phyloP scores from a whole-genome alignment of 345 rosid genomes.

The Eucalyptus pauciflora region DNA sequence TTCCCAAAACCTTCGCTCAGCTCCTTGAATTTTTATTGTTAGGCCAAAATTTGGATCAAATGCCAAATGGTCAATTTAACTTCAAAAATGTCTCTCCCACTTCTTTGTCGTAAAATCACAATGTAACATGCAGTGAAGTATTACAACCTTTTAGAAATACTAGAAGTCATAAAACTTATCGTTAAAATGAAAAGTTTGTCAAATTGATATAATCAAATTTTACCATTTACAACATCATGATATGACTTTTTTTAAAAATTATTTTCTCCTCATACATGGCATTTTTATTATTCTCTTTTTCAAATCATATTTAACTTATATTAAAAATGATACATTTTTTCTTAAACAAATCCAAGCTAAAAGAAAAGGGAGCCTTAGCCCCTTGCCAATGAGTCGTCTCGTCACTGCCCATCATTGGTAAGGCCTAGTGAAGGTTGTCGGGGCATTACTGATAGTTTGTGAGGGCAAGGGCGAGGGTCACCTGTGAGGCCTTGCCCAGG shows the following conservation, averaged over 20 bases:
- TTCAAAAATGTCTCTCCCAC: neutral
- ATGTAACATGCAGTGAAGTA: fast-evolving
- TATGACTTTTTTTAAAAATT: too few species aligned
- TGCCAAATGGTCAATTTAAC: neutral
- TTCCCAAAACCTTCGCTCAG: neutral
- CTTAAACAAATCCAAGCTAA: neutral
- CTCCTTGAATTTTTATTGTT: neutral
- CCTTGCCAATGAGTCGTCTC: neutral
- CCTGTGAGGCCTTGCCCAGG: neutral
- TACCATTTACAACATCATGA: too few species aligned
- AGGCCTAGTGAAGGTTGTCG: neutral
- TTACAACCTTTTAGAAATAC: neutral
- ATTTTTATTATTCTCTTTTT: neutral
- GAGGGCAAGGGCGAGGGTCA: neutral
- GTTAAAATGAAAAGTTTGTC: neutral
- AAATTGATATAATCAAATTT: neutral
- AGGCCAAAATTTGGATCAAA: neutral
- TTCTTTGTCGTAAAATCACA: fast-evolving
- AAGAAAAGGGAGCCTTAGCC: neutral
- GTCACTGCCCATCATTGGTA: too few species aligned
- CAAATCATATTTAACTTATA: neutral
- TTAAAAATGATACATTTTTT: neutral
- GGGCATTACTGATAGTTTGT: neutral
- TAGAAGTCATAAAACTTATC: fast-evolving
- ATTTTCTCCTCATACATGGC: neutral